Conservation (phyloP, 805 yeast species). For the Komagataella phaffii region DNA sequence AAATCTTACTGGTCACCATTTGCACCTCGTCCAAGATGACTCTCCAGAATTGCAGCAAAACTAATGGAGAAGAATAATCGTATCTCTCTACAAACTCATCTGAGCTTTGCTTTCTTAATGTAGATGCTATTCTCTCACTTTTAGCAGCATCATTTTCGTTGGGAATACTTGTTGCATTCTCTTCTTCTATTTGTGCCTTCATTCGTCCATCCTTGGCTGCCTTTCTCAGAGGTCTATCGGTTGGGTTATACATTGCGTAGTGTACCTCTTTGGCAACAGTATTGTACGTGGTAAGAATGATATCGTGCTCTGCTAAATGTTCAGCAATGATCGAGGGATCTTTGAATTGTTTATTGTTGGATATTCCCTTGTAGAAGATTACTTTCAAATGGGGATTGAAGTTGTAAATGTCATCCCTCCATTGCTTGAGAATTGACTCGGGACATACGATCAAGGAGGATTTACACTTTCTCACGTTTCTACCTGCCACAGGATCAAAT, state of each 20-base stretch:
- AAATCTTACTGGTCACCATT: conserved; percentile 64
- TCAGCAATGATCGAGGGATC: conserved; percentile 29
- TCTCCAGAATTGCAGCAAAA: conserved; percentile 77
- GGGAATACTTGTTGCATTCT: background rate
- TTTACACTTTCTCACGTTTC: conserved; percentile 36
- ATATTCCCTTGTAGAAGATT: conserved; percentile 49
- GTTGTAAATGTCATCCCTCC: conserved; percentile 61
- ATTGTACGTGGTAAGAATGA: conserved; percentile 69
- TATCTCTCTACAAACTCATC: conserved; percentile 13
- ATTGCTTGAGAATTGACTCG: conserved; percentile 68
- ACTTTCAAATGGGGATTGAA: conserved; percentile 49
- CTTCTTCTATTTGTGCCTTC: background rate
- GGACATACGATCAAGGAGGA: conserved; percentile 84
- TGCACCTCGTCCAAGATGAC: conserved; percentile 91
- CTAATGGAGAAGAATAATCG: conserved; percentile 72
- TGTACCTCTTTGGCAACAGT: conserved; percentile 66
- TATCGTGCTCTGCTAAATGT: conserved; percentile 49
- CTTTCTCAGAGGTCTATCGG: conserved; percentile 30
- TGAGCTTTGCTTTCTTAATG: background rate
- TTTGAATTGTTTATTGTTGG: conserved; percentile 17
- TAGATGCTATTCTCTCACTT: background rate
- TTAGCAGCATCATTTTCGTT: background rate
- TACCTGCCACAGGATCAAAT: conserved; percentile 25
- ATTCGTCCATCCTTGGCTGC: conserved; percentile 17
- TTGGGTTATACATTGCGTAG: conserved; percentile 60